Evolutionary conservation across 2,329 filamentous ascomycete genomes (phyloP).

Genomic region (Allantophomopsis lycopodina): DNA sequence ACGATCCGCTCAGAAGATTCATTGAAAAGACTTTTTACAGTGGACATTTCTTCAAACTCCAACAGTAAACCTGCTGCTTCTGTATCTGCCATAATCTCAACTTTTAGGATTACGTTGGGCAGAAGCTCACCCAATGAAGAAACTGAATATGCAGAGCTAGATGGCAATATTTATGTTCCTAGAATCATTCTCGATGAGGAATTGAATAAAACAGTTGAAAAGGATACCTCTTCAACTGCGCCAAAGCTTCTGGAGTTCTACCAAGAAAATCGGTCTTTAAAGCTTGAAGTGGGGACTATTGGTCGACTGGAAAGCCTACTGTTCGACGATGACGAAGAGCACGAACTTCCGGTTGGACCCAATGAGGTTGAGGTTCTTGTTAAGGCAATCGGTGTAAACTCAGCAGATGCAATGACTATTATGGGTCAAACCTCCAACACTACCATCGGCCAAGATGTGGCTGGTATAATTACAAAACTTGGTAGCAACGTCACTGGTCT

Average conservation of each 20-base stretch:
- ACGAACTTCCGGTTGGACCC: neutral
- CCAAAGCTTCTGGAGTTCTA: neutral
- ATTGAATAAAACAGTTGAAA: neutral
- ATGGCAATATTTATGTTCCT: neutral
- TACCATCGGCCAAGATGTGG: neutral
- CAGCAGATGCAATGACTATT: neutral
- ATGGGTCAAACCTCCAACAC: neutral
- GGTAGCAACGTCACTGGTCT: neutral
- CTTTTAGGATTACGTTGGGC: neutral
- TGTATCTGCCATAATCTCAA: neutral
- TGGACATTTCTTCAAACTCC: neutral
- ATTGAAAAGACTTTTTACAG: neutral
- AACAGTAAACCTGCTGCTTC: too few relatives aligned
- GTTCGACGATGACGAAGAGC: constrained; percentile 10
- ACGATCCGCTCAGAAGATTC: neutral
- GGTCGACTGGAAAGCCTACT: constrained; percentile 14
- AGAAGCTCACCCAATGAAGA: neutral
- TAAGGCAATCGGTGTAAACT: neutral
- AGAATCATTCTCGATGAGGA: neutral
- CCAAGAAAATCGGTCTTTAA: neutral
- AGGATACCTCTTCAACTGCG: neutral
- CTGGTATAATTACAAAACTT: neutral
- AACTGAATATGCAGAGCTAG: neutral
- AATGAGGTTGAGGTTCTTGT: neutral
- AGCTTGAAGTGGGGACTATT: constrained; percentile 7